Evolutionary conservation across 2,329 filamentous ascomycete genomes (phyloP).

Genomic region (Hansfordia pulvinata): DNA sequence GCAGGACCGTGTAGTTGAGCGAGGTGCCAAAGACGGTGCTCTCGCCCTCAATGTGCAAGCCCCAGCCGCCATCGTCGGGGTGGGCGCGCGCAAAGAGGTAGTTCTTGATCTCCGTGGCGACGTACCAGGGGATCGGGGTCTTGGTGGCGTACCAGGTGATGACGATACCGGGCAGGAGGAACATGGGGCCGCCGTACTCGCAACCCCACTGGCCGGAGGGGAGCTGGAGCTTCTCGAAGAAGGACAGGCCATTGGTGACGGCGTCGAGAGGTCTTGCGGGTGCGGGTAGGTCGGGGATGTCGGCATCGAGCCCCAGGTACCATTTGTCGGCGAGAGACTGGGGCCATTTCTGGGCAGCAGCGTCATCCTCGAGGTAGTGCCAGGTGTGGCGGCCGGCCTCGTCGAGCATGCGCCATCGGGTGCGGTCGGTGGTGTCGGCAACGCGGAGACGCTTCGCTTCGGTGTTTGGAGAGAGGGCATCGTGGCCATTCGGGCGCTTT

Average conservation of each 20-base stretch:
- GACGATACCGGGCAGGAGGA: conserved; percentile 75
- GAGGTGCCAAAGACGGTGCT: conserved; percentile 83
- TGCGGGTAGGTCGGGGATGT: conserved; percentile 56
- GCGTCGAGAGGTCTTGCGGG: conserved; percentile 63
- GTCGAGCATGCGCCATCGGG: conserved; percentile 73
- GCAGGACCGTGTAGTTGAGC: conserved; percentile 74
- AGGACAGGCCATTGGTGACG: conserved; percentile 70
- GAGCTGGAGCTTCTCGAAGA: conserved; percentile 83
- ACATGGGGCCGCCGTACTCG: conserved; percentile 97
- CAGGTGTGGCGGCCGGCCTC: conserved; percentile 81
- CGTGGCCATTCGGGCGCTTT: conserved; percentile 28
- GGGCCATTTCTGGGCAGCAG: conserved; percentile 64
- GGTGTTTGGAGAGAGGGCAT: conserved; percentile 16
- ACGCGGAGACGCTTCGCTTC: conserved; percentile 30
- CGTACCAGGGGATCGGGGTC: conserved; percentile 68
- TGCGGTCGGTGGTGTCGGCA: conserved; percentile 57
- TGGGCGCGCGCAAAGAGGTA: conserved; percentile 81
- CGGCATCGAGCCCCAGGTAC: conserved; percentile 65
- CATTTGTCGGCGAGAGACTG: conserved; percentile 85
- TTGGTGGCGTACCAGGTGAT: conserved; percentile 82
- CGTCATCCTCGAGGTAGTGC: conserved; percentile 73
- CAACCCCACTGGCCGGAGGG: conserved; percentile 89
- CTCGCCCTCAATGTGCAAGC: conserved; percentile 85
- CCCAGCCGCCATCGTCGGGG: conserved; percentile 90
- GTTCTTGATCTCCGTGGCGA: conserved; percentile 79